Base-by-base conservation (phyloP, 495 filamentous ascomycete species). In the Cenococcum geophilum region DNA sequence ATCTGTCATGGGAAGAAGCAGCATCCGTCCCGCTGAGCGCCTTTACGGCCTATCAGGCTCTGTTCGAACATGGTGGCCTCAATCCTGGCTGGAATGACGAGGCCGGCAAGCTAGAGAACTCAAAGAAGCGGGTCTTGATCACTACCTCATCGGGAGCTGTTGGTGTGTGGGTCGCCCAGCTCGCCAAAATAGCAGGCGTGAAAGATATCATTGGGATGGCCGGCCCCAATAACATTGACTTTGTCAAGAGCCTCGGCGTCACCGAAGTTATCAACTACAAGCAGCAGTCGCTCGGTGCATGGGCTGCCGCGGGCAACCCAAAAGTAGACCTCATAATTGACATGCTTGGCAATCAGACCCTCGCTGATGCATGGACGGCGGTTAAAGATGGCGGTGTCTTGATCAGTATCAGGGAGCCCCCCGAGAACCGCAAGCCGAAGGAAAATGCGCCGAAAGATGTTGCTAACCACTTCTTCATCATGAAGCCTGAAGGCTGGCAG, bases 1-100 rank as follows among this genome's bases (percentile, higher is more conserved):
- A 73, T 58, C 72, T 84, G 40, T 69, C 65, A 10, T 77, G 76
- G 49, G 75, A 71, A 6, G 74, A 82, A 49, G 77, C 77, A 18
- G 79, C 79, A 1, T 71, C 78, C 0, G 73, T 82, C 9, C 81
- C 83, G 0, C 60, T 83, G 48, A 75, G 76, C 0, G 78, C 74
- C 9, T 62, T 80, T 42, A 83, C 80, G 42, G 83, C 80, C 0
- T 85, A 77, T 77, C 80, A 83, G 59, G 80, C 79, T 5, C 71
- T 86, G n/a, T 85, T 84, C 62, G 70, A 65, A 8, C 77, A 82
- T 64, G 76, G 71, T 3, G 76, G 73, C n/a, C 51, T 75, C 18
- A 47, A n/a, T 56, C 16, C 42, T 16, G 42, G 42, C 42, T 47
- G 42, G 42, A 47, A 47, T 4, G 10, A 21, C 42, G 42, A 47